Base-by-base conservation (phyloP, 140 eudicot species). In the Senecio squalidus region DNA sequence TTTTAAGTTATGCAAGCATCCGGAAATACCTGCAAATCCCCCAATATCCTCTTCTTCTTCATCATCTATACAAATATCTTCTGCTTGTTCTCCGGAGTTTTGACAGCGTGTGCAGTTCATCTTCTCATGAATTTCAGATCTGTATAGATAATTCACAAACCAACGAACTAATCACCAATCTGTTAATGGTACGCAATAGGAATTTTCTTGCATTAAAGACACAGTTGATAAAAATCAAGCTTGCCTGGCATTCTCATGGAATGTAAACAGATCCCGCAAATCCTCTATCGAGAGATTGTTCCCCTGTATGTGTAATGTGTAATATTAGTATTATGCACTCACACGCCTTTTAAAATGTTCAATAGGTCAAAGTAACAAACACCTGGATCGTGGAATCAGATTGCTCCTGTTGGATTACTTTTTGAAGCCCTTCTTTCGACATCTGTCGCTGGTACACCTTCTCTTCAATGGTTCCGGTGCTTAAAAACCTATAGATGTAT, bases 401-500 rank as follows among this genome's bases (percentile, higher is more conserved):
- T 72, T 84, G 89, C 75, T 92, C 96, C 62, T 84, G 95, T 65
- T 92, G 96, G 66, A 92, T 92, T 69, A 92, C 96, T 77, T 84
- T 82, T 51, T 84, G 95, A 63, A 92, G 96, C 67, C 99, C 96
- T 80, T 92, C 99, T 80, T 92, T 92, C 41, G 96, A 92, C 99
- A 92, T 92, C 71, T 87, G 99, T 29, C 95, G 95, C 85, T 92
- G 99, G 85, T 81, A 92, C 59, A 90, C 98, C 98, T 92, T 92
- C 56, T 87, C 99, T 78, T 92, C 99, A 68, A 92, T 92, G 55
- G 99, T 92, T 36, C 99, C 99, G 28, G 95, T 88, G 76, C 95
- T 81, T 72, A 92, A 78, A 82, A 92, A 92, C 66, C 99, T 80
- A 71, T 92, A 92, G 60, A 92, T 84, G 78, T 92, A 92, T 25